A percentile compares a stretch with the other conserved stretches of the same genome.
These are phyloP conservation scores for Eucalyptus pauciflora DNA, from an alignment of 345 rosid species.

Conservation along the genomic window DNA sequence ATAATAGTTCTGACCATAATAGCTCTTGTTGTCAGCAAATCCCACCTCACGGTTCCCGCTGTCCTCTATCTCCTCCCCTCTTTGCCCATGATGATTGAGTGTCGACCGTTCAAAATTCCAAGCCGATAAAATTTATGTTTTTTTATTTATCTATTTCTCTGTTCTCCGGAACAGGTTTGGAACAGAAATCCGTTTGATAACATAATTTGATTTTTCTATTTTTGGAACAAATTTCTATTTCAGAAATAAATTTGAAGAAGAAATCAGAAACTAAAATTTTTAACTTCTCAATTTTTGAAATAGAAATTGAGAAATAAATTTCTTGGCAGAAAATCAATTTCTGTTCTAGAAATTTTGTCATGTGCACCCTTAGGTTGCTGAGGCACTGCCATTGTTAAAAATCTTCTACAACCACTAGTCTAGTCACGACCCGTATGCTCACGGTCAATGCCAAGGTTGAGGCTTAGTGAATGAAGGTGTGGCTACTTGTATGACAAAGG, in stretches of 20 bases:
- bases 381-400: not conserved
- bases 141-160: too few species aligned
- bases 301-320: too few species aligned
- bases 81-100: not conserved
- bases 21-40: not conserved
- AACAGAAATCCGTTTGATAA: too few species aligned
- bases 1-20: not conserved
- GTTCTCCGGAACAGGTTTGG: too few species aligned
- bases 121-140: too few species aligned
- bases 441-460: not conserved
- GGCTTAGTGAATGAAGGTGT: not conserved
- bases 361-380: not conserved
- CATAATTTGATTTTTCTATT: too few species aligned
- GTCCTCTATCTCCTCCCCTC: not conserved
- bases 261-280: too few species aligned
- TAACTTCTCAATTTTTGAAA: too few species aligned
- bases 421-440: not conserved
- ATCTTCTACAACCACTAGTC: not conserved
- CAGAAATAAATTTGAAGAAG: too few species aligned
- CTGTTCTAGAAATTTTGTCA: too few species aligned
- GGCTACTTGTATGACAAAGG: not conserved
- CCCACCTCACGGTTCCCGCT: not conserved
- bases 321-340: too few species aligned
- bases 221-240: too few species aligned
- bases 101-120: not conserved